These are phyloP conservation scores for Monosporascus sp. DNA, from an alignment of 2,329 filamentous ascomycete genomes.

Conservation along the genomic window DNA sequence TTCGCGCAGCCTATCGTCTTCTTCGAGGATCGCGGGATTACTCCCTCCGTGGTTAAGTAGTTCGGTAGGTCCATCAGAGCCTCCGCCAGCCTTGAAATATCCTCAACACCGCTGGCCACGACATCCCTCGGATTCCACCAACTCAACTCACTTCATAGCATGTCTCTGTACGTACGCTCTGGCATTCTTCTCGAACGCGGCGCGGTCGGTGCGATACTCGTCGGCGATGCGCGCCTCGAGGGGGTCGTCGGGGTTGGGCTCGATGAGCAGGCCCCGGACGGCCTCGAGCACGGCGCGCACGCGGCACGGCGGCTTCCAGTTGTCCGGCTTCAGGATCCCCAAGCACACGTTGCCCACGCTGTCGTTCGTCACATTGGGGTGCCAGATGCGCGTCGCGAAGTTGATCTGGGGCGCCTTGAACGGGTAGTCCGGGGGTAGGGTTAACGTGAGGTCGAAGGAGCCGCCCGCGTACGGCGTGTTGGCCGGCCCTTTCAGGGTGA, in stretches of 20 bases:
- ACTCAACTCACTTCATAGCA: constrained; percentile 39
- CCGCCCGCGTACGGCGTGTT: constrained; percentile 55
- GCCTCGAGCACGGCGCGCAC: constrained; percentile 72
- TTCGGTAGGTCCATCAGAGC: neutral
- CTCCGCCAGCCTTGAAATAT: neutral
- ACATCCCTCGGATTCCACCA: neutral
- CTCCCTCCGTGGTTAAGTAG: too few relatives aligned
- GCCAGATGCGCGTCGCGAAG: constrained; percentile 89
- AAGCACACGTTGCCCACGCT: constrained; percentile 80
- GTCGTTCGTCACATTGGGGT: constrained; percentile 91
- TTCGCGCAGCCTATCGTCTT: too few relatives aligned
- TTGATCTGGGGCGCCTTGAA: constrained; percentile 80
- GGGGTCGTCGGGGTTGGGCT: constrained; percentile 84
- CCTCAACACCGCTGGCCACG: neutral
- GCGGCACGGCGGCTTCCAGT: constrained; percentile 87
- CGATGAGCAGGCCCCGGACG: constrained; percentile 65
- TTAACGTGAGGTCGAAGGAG: constrained; percentile 66
- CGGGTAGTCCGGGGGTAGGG: constrained; percentile 75
- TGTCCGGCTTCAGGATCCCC: constrained; percentile 73
- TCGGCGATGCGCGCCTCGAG: constrained; percentile 84
- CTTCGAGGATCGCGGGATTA: too few relatives aligned
- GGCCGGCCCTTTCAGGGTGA: constrained; percentile 41
- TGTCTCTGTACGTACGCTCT: constrained; percentile 69
- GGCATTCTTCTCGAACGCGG: constrained; percentile 69
- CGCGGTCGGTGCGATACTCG: constrained; percentile 66